These are phyloP conservation scores for Chondrostereum purpureum DNA, from an alignment of 1,284 basidiomycete genomes.

Conservation along the genomic window DNA sequence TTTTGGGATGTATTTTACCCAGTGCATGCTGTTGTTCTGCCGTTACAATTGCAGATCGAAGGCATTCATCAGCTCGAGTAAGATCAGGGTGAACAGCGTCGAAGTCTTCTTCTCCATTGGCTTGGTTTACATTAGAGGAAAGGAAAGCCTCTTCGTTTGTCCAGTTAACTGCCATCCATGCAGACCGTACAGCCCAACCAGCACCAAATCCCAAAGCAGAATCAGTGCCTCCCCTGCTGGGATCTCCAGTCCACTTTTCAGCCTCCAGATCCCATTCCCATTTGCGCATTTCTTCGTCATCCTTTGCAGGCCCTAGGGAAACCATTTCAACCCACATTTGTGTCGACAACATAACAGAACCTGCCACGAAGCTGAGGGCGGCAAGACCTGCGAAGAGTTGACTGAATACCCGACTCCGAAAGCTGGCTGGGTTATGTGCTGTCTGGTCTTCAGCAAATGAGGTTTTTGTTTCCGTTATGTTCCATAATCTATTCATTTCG, in stretches of 20 bases:
- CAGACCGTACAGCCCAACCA: slow-evolving; percentile 62
- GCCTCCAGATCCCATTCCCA: slow-evolving; percentile 75
- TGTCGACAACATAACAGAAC: slow-evolving; percentile 43
- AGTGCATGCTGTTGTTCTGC: slow-evolving; percentile 32
- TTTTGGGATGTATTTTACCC: slow-evolving; percentile 40
- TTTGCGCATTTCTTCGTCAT: slow-evolving; percentile 43
- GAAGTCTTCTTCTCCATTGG: slow-evolving; percentile 30
- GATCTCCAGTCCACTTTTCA: slow-evolving; percentile 72
- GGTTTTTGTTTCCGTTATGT: not conserved
- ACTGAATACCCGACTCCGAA: not conserved
- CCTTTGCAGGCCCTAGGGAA: slow-evolving; percentile 42
- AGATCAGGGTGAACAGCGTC: slow-evolving; percentile 46
- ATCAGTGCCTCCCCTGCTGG: slow-evolving; percentile 64
- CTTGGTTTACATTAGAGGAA: slow-evolving; percentile 25
- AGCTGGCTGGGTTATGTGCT: not conserved
- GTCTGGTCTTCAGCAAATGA: not conserved
- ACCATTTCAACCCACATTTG: slow-evolving; percentile 71
- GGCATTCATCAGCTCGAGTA: slow-evolving; percentile 46
- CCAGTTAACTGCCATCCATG: slow-evolving; percentile 76
- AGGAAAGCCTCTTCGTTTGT: slow-evolving; percentile 47
- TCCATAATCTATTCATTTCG: not conserved
- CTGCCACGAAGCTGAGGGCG: slow-evolving; percentile 11
- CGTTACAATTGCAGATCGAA: slow-evolving; percentile 43
- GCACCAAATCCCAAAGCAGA: slow-evolving; percentile 59
- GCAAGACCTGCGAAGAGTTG: not conserved